Percentiles rank a stretch among this genome's conserved stretches.
phyloP scores from a whole-genome alignment of 805 yeast species.

The Scheffersomyces stipitis region DNA sequence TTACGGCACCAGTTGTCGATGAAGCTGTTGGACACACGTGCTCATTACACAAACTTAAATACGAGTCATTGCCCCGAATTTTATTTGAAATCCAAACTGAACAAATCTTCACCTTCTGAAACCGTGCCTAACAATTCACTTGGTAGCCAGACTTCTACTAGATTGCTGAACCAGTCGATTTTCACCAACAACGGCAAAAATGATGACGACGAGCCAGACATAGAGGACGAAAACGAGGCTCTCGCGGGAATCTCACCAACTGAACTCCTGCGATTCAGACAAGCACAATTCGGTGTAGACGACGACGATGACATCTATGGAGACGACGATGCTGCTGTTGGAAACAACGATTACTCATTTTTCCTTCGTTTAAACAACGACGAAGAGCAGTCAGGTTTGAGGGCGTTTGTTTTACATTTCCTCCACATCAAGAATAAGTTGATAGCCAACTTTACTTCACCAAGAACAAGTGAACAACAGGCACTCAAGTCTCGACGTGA shows the following conservation, averaged over 20 bases:
- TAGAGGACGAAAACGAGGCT: neutral
- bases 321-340: constrained; percentile 1
- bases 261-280: neutral
- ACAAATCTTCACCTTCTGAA: neutral
- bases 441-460: constrained; percentile 2
- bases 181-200: constrained; percentile 3
- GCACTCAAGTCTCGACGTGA: neutral
- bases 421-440: constrained; percentile 21
- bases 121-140: neutral
- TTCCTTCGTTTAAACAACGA: constrained; percentile 19
- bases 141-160: constrained; percentile 3
- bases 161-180: constrained; percentile 7
- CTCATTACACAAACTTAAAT: neutral
- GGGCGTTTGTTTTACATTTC: constrained; percentile 19
- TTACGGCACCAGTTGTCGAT: constrained; percentile 26
- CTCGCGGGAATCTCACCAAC: neutral
- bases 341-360: constrained; percentile 17
- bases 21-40: constrained; percentile 12
- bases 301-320: constrained; percentile 1
- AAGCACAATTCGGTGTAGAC: constrained; percentile 1
- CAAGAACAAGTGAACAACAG: no score
- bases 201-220: neutral
- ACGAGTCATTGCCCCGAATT: neutral
- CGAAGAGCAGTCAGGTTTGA: constrained; percentile 16
- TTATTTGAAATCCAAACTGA: neutral